Base-by-base conservation (phyloP, 2,329 filamentous ascomycete genomes). In the Dothistroma pini region DNA sequence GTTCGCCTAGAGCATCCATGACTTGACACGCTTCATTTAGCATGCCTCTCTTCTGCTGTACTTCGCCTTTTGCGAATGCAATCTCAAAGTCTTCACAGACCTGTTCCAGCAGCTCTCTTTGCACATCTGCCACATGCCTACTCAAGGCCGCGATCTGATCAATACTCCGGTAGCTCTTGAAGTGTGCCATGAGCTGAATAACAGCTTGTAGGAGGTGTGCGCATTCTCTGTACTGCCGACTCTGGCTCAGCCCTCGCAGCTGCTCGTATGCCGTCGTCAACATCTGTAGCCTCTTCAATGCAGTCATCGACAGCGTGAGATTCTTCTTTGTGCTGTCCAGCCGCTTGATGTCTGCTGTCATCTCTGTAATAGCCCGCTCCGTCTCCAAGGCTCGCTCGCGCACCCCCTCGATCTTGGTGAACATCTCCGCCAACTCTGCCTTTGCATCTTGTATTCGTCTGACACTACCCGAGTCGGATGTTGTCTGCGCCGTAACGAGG, bases 21-120 rank as follows among this genome's bases (percentile, higher is more conserved):
- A 99, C 93, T 65, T 90, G 80, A 74, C 95, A 97, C 0, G 91
- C 92, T 76, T 99, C 95, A 38, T 89, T 82, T 59, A 99, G 82
- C 74, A 88, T 87, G 14, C 81, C 84, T 67, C 85, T 86, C 67
- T 87, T 87, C 60, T 85, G 80, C 2, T 81, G 80, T 14, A 96
- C 86, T 76, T 97, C 93, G 22, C 86, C 88, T 76, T 93, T 96
- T 21, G 93, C 89, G 76, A 97, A 99, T 0, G 90, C 89, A 61
- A 97, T 84, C 80, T 99, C 95, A 73, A 99, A 99, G 76, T 99
- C 95, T 77, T 97, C 95, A 75, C 95, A 99, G n/a, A 99, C 89
- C 77, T 99, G 95, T 78, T 99, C 95, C 60, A 97, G 79, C 61
- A 99, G 79, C 75, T 97, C 93, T 62, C 93, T 83, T 78, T 99